phyloP scores from a whole-genome alignment of 257 asterid species.

The Jaltomata sinuosa region DNA sequence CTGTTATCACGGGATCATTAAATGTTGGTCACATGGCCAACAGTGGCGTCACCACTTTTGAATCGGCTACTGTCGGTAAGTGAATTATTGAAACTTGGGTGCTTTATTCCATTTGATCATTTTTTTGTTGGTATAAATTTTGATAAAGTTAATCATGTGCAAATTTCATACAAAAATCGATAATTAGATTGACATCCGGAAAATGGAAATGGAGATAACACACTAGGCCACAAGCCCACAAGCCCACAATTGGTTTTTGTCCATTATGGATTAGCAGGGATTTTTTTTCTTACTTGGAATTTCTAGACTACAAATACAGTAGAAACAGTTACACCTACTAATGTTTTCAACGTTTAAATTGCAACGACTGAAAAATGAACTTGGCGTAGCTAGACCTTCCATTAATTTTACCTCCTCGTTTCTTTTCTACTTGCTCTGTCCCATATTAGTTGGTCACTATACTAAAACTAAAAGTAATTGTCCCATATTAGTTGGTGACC shows the following conservation, averaged over 20 bases:
- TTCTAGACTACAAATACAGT: background rate
- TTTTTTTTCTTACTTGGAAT: background rate
- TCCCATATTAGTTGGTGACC: too few species aligned
- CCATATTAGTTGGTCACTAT: too few species aligned
- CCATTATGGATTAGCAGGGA: background rate
- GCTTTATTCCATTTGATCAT: background rate
- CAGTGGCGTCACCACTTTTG: conserved; percentile 20
- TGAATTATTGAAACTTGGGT: background rate
- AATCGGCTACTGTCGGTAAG: conserved; percentile 34
- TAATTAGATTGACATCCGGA: background rate
- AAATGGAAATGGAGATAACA: background rate
- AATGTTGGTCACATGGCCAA: conserved; percentile 22
- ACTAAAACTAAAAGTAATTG: too few species aligned
- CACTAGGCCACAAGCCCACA: background rate
- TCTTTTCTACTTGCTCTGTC: background rate
- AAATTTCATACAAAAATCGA: background rate
- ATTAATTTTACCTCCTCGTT: background rate
- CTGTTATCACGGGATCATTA: conserved; percentile 33
- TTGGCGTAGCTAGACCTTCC: background rate
- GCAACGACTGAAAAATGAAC: background rate
- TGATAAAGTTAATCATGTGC: background rate
- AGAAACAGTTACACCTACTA: background rate
- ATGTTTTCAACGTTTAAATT: background rate
- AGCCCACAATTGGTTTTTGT: background rate
- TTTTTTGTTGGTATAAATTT: background rate